phyloP scores from a whole-genome alignment of 2,329 filamentous ascomycete genomes.

The Xylaria sp. region DNA sequence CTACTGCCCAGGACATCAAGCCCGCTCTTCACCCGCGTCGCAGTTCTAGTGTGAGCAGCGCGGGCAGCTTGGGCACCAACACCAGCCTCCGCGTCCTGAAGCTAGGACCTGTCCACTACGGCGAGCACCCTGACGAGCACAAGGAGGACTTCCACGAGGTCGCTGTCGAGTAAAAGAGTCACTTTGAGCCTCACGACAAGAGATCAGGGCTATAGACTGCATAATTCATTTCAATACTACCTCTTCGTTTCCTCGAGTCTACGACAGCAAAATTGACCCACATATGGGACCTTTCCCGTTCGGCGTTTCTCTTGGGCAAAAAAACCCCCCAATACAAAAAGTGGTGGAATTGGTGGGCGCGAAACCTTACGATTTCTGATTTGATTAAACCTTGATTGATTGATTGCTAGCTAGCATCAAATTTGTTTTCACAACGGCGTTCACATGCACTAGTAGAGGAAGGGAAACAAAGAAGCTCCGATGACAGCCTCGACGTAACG shows the following conservation, averaged over 20 bases:
- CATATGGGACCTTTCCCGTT: background rate
- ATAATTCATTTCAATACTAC: conserved; percentile 1
- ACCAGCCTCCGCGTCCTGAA: conserved; percentile 63
- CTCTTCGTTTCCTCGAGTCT: conserved; percentile 16
- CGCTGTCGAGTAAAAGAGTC: conserved; percentile 45
- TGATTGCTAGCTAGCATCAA: background rate
- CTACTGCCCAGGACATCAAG: conserved; percentile 46
- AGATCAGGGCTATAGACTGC: conserved; percentile 1
- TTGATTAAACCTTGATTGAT: conserved; percentile 7
- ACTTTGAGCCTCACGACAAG: background rate
- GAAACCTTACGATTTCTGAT: background rate
- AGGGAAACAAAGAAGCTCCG: background rate
- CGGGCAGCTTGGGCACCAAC: conserved; percentile 47
- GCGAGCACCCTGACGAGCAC: conserved; percentile 62
- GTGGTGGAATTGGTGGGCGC: background rate
- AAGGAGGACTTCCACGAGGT: conserved; percentile 62
- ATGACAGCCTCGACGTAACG: background rate
- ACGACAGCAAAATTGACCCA: background rate
- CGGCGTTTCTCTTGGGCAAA: background rate
- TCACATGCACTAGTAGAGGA: conserved; percentile 1
- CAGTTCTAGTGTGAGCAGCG: conserved; percentile 60
- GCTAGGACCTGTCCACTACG: conserved; percentile 69
- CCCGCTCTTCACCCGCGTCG: conserved; percentile 48
- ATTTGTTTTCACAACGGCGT: conserved; percentile 14
- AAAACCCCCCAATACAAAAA: conserved; percentile 6